Evolutionary conservation across 2,329 filamentous ascomycete species (phyloP).

Genomic region (Ceratocystis eucalypticola): DNA sequence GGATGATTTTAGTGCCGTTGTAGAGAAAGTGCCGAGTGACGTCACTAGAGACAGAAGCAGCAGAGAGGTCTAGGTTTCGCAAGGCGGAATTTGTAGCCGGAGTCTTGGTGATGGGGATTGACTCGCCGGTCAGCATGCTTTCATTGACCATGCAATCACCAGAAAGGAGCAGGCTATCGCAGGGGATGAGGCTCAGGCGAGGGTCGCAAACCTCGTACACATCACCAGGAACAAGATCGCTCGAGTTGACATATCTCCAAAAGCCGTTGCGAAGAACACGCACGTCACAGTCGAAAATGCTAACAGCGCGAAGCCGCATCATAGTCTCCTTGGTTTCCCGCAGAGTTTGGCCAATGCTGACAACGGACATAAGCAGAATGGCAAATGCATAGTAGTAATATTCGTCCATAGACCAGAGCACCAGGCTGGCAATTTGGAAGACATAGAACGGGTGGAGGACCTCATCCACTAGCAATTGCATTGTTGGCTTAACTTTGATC

Average conservation of each 20-base stretch:
- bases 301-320: constrained; percentile 79
- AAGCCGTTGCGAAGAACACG: constrained; percentile 88
- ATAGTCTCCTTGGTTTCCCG: constrained; percentile 85
- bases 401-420: constrained; percentile 88
- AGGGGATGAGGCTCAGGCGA: constrained; percentile 72
- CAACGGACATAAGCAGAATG: constrained; percentile 87
- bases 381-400: constrained; percentile 97
- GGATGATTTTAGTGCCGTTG: constrained; percentile 87
- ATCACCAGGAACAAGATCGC: constrained; percentile 85
- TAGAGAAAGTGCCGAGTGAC: constrained; percentile 85
- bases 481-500: constrained; percentile 75
- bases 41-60: constrained; percentile 69
- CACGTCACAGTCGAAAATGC: constrained; percentile 87
- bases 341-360: constrained; percentile 80
- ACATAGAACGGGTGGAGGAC: constrained; percentile 94
- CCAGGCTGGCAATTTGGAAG: constrained; percentile 86
- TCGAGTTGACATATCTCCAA: constrained; percentile 78
- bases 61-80: constrained; percentile 59
- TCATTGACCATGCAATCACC: constrained; percentile 98
- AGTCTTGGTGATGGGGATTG: constrained; percentile 86
- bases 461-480: constrained; percentile 79
- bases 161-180: constrained; percentile 77
- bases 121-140: constrained; percentile 92
- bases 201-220: constrained; percentile 96
- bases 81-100: constrained; percentile 72